Base-by-base conservation (phyloP, 1,284 basidiomycete genomes). In the Trametes sp. region DNA sequence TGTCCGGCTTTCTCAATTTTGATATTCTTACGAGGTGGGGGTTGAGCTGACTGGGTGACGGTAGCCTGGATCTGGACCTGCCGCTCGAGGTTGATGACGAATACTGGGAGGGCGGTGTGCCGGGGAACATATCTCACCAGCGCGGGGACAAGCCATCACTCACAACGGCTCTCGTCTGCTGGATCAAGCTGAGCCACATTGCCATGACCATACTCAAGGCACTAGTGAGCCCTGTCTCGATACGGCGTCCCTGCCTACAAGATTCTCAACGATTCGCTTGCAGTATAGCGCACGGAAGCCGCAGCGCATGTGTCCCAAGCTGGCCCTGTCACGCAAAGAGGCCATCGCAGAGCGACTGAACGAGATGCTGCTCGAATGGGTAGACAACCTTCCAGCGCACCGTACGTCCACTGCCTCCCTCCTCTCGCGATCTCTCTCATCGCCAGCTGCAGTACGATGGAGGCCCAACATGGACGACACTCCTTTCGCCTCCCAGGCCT, bases 81-180 rank as follows among this genome's bases (percentile, higher is more conserved):
- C 92, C 93, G 1, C 77, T 91, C 11, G 91, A 93, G 71, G 87
- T 95, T 4, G 91, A 95, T 64, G 95, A 96, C 71, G 92, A 94
- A 64, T 94, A 88, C 70, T 95, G 92, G 93, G 84, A 85, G 66
- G 71, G 77, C 53, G 79, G 81, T 2, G 78, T 83, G 56, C 79
- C 81, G 2, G 71, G 78, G 16, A 58, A 72, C 51, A 77, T 78
- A 21, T 91, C 90, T 74, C 77, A 77, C 54, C 93, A 94, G 69
- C 93, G 92, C 0, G 67, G 75, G 4, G 84, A 79, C 8, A 81
- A 84, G 59, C 87, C 89, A 13, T 85, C 87, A 76, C 23, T 74
- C 26, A 76, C 92, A 24, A 74, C 84, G 0, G 84, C 81, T 4
- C 95, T 94, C 73, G 88, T 86, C 62, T 82, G 84, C 45, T 81